Evolutionary conservation across 2,329 filamentous ascomycete species (phyloP), one percentile per base, ranked within the genome.

Genomic region (Neonectria sp.): DNA sequence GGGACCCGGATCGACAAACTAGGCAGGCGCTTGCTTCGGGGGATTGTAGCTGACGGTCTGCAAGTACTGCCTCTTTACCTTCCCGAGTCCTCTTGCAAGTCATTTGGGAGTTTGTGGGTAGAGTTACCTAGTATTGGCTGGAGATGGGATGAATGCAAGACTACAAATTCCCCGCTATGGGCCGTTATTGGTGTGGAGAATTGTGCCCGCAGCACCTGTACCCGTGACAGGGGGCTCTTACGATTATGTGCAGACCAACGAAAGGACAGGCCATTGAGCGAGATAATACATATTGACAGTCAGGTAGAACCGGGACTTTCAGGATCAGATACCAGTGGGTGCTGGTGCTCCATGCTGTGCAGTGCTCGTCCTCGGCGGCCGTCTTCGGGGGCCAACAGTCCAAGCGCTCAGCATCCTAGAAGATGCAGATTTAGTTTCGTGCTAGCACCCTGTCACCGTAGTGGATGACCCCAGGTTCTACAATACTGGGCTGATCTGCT

Each of bases 401-500:
- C 55, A 45, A 58, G 55, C 33, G 17, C 33, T 57, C 29, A 53
- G 17, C 15, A 53, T 35, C 27, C 51, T n/a, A 21, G 8, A 24
- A 7, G 29, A 53, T 27, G 25, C 48, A 29, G 48, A 9, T 25
- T 51, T 53, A 53, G 51, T n/a, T 45, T 25, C 21, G 37, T 37
- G 55, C 53, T 40, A 55, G 55, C 37, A 56, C 46, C 46, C 25
- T 29, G 46, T 15, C 24, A 29, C 46, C 24, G 45, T 13, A 48
- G 45, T 25, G 45, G 7, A 55, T 45, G 6, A 40, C 52, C 46
- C 35, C 46, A 57, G 55, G 25, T 35, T 60, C 55, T 33, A 35
- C 48, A 46, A 59, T 25, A 48, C 55, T 64, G 61, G 61, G 46
- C 37, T 48, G 55, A 65, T 65, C 55, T 65, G 55, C 48, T 55